These are phyloP conservation scores for Mucor plumbeus DNA, from an alignment of 371 early-diverging fungal genomes.

Conservation along the genomic window DNA sequence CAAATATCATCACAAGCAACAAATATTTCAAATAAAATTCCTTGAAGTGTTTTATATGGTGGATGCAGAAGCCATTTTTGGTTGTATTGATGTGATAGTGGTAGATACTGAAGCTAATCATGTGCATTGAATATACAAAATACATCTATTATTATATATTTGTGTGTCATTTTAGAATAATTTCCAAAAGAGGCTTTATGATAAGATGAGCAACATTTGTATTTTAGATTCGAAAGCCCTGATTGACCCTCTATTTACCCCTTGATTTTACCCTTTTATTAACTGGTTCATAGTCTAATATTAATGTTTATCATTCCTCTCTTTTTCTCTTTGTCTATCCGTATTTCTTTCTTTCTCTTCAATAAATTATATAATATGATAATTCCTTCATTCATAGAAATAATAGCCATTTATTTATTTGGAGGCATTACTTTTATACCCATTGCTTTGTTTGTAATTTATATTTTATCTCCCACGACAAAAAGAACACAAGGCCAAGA, in stretches of 20 bases:
- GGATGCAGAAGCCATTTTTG: too few species aligned
- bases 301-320: constrained; percentile 14
- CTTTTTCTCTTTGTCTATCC: background rate
- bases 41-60: too few species aligned
- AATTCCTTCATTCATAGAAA: constrained; percentile 15
- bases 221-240: background rate
- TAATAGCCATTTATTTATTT: constrained; percentile 32
- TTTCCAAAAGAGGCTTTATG: too few species aligned
- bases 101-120: too few species aligned
- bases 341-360: background rate
- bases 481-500: background rate
- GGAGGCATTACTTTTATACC: constrained; percentile 47
- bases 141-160: too few species aligned
- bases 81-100: too few species aligned
- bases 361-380: constrained; percentile 6
- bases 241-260: background rate
- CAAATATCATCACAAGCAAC: too few species aligned
- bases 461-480: background rate
- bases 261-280: background rate
- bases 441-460: constrained; percentile 20
- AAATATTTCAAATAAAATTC: too few species aligned
- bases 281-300: constrained; percentile 9
- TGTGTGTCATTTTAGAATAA: too few species aligned
- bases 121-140: too few species aligned
- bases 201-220: too few species aligned